phyloP scores from a whole-genome alignment of 2,329 filamentous ascomycete species.

The Coniochaeta sp. region DNA sequence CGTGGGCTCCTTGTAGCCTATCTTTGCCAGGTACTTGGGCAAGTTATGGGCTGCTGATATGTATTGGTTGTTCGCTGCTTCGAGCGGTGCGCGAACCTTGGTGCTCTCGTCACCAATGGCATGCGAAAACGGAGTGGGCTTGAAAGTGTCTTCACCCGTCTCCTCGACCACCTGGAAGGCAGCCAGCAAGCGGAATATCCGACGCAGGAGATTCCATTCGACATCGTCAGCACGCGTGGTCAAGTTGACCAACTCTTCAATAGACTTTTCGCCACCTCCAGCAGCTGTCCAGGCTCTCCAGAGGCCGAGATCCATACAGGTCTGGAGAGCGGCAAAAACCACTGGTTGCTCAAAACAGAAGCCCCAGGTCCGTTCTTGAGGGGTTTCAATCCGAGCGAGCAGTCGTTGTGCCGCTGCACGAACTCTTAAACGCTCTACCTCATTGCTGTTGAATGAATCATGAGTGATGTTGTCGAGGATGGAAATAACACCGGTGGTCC shows the following conservation, averaged over 20 bases:
- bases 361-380: constrained; percentile 23
- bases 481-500: constrained; percentile 1
- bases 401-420: constrained; percentile 18
- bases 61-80: constrained; percentile 24
- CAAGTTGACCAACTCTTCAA: constrained; percentile 19
- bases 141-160: constrained; percentile 18
- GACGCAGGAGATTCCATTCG: constrained; percentile 21
- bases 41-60: constrained; percentile 21
- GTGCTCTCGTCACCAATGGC: constrained; percentile 22
- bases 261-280: constrained; percentile 19
- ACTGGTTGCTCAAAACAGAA: constrained; percentile 22
- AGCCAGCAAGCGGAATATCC: constrained; percentile 20
- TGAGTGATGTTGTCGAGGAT: constrained; percentile 4
- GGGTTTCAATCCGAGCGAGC: constrained; percentile 21
- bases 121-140: constrained; percentile 21
- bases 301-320: constrained; percentile 21
- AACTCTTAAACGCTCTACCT: constrained; percentile 8
- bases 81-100: constrained; percentile 19
- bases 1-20: constrained; percentile 22
- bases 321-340: constrained; percentile 20
- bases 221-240: constrained; percentile 6
- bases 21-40: constrained; percentile 23
- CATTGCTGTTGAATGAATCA: not conserved
- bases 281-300: constrained; percentile 21
- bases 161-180: constrained; percentile 24